A percentile compares a stretch with the other conserved stretches of the same genome.
Evolutionary conservation across 2,329 filamentous ascomycete genomes (phyloP).

Genomic region (Scytalidium sp.): DNA sequence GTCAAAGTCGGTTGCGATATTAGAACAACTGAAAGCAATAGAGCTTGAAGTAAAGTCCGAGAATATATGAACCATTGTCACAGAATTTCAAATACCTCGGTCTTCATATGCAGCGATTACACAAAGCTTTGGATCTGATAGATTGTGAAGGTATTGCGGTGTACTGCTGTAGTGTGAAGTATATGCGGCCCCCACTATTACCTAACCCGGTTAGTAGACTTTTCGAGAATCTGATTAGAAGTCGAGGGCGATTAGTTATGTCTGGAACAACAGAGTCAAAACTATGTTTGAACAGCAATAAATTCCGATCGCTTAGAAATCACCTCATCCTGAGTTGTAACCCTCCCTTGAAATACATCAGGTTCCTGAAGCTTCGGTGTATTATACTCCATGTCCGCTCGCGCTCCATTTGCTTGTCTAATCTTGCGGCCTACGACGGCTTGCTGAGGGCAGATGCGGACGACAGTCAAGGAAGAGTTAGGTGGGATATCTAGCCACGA

Average conservation of each 20-base stretch:
- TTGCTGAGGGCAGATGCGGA: conserved; percentile 21
- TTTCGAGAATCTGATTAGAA: not conserved
- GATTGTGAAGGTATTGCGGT: no score
- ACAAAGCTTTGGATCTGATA: no score
- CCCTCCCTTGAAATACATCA: not conserved
- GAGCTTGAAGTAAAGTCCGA: not conserved
- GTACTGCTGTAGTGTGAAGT: no score
- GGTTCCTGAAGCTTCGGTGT: no score
- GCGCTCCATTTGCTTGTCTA: not conserved
- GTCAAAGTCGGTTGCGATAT: not conserved
- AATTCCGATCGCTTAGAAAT: not conserved
- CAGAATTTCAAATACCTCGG: no score
- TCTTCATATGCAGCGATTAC: no score
- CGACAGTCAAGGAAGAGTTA: conserved; percentile 12
- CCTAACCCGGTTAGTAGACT: not conserved
- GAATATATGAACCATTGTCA: no score
- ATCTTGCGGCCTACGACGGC: conserved; percentile 1
- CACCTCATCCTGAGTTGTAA: not conserved
- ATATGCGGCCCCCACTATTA: not conserved
- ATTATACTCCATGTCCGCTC: not conserved
- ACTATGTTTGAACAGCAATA: not conserved
- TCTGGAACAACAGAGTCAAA: not conserved
- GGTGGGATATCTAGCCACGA: conserved; percentile 19
- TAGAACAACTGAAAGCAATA: not conserved
- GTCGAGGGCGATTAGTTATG: not conserved